Evolutionary conservation across 2,329 filamentous ascomycete genomes (phyloP).

Genomic region (Xylariaceae sp.): DNA sequence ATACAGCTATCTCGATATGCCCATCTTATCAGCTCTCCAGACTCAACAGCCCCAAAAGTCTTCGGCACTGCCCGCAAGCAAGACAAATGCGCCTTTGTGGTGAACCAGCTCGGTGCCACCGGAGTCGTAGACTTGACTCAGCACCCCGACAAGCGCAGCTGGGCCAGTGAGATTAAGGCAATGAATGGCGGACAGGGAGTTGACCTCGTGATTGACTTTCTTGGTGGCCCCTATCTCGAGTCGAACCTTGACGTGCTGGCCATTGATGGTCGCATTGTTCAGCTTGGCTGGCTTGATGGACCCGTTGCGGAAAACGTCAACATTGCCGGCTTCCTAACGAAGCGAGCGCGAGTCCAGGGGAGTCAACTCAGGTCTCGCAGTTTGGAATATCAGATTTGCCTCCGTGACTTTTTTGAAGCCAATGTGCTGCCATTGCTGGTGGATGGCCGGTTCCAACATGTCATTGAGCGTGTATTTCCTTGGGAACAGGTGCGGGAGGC

Average conservation of each 20-base stretch:
- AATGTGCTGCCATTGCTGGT: background rate
- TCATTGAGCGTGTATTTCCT: slow-evolving; percentile 3
- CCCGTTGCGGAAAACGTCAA: background rate
- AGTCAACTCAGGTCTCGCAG: slow-evolving; percentile 8
- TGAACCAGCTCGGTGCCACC: slow-evolving; percentile 1
- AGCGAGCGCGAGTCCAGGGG: slow-evolving; percentile 7
- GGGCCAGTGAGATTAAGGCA: slow-evolving; percentile 2
- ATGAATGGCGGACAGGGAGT: background rate
- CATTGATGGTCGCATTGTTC: slow-evolving; percentile 5
- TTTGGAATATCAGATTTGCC: slow-evolving; percentile 3
- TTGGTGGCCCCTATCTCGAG: slow-evolving; percentile 4
- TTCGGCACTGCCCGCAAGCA: background rate
- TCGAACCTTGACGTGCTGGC: slow-evolving; percentile 7
- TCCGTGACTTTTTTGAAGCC: background rate
- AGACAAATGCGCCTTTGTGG: slow-evolving; percentile 4
- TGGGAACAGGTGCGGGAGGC: slow-evolving; percentile 5
- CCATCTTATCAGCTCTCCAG: background rate
- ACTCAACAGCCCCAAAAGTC: background rate
- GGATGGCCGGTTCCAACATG: slow-evolving; percentile 4
- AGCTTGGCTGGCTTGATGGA: slow-evolving; percentile 7
- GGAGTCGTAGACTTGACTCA: background rate
- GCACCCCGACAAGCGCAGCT: slow-evolving; percentile 1
- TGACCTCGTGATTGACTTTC: slow-evolving; percentile 9
- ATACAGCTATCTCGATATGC: slow-evolving; percentile 3
- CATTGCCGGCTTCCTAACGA: slow-evolving; percentile 3